Evolutionary conservation across 2,329 filamentous ascomycete genomes (phyloP).

Genomic region (Scytalidium lignicola): DNA sequence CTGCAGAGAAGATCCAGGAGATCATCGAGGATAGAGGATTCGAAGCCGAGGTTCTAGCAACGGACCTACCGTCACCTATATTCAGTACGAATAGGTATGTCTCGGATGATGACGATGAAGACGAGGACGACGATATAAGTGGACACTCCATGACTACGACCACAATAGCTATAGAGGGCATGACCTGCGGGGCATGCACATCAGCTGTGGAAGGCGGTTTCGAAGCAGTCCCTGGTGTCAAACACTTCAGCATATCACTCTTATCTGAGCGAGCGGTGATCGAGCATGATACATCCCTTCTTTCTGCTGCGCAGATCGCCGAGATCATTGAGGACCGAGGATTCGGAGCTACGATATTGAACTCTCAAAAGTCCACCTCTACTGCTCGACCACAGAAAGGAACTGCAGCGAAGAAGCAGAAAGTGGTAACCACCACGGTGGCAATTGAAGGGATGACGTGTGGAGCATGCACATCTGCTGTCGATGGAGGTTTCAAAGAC

Average conservation of each 20-base stretch:
- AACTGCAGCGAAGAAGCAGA: constrained; percentile 21
- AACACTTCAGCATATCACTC: constrained; percentile 74
- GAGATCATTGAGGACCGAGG: constrained; percentile 65
- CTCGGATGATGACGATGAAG: constrained; percentile 27
- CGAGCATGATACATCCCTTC: constrained; percentile 62
- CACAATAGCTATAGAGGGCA: constrained; percentile 74
- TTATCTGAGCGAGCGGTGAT: constrained; percentile 82
- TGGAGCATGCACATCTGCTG: constrained; percentile 88
- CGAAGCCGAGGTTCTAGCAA: constrained; percentile 82
- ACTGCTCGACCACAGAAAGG: constrained; percentile 25
- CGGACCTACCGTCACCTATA: constrained; percentile 60
- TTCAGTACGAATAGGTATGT: constrained; percentile 28
- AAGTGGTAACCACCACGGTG: constrained; percentile 70
- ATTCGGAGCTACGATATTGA: constrained; percentile 74
- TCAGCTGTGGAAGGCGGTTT: constrained; percentile 80
- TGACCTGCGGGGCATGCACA: constrained; percentile 89
- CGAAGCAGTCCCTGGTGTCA: constrained; percentile 67
- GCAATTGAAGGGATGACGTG: constrained; percentile 97
- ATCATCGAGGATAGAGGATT: constrained; percentile 91
- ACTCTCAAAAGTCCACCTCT: constrained; percentile 52
- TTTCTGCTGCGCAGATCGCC: constrained; percentile 48
- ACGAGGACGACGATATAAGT: constrained; percentile 26
- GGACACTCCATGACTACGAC: constrained; percentile 50
- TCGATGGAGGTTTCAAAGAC: constrained; percentile 75
- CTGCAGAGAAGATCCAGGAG: constrained; percentile 72